phyloP scores from a whole-genome alignment of 257 asterid genomes.

The Schizonepeta tenuifolia region DNA sequence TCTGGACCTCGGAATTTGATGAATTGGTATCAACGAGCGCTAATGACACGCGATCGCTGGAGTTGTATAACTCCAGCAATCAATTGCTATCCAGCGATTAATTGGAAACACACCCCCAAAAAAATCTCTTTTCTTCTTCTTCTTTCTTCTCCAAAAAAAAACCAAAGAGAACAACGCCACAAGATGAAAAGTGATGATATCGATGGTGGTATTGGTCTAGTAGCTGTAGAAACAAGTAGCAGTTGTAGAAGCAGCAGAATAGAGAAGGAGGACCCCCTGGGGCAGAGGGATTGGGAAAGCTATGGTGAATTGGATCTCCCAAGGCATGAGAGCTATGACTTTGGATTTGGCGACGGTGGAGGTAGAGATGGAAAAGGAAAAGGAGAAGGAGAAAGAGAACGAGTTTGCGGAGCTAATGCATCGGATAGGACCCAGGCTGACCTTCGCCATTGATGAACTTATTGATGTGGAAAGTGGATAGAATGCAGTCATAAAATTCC shows the following conservation, averaged over 20 bases:
- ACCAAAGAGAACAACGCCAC: slow-evolving; percentile 34
- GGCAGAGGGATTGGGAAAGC: slow-evolving; percentile 76
- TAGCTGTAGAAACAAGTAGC: not conserved
- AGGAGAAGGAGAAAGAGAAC: slow-evolving; percentile 17
- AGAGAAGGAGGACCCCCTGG: slow-evolving; percentile 79
- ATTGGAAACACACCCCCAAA: no score
- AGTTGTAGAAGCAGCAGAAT: not conserved
- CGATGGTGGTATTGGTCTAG: not conserved
- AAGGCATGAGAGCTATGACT: slow-evolving; percentile 94
- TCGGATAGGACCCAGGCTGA: slow-evolving; percentile 83
- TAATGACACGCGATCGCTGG: no score
- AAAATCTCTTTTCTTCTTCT: no score
- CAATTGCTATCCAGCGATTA: no score
- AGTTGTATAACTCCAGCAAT: no score
- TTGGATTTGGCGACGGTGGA: slow-evolving; percentile 67
- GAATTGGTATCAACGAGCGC: no score
- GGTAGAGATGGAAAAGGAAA: slow-evolving; percentile 39
- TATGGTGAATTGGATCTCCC: slow-evolving; percentile 79
- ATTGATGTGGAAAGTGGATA: no score
- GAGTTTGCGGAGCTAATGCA: slow-evolving; percentile 68
- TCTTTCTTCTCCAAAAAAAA: no score
- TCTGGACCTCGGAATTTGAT: no score
- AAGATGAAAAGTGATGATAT: slow-evolving; percentile 30
- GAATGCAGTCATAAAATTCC: no score
- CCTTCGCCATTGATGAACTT: slow-evolving; percentile 85